These are phyloP conservation scores for Athelia sp. DNA, from an alignment of 1,284 basidiomycete genomes.

Conservation along the genomic window DNA sequence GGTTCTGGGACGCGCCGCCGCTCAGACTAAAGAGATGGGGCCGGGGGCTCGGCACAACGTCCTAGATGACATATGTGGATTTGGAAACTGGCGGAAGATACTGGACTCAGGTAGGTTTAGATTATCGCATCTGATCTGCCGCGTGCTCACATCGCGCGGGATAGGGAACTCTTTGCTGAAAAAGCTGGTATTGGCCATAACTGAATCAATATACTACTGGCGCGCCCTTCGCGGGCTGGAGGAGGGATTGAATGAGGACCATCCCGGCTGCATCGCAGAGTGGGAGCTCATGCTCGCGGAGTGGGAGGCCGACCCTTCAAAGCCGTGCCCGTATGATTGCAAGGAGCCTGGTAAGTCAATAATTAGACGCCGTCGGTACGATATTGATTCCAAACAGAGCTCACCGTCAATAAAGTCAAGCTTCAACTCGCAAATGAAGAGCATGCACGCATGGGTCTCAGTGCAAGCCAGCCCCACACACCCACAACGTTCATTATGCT, in stretches of 20 bases:
- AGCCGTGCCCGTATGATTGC: conserved; percentile 5
- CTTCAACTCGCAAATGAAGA: conserved; percentile 4
- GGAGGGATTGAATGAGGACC: background rate
- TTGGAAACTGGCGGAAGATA: conserved; percentile 21
- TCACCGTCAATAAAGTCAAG: background rate
- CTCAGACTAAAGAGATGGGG: conserved; percentile 18
- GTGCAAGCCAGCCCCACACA: conserved; percentile 1
- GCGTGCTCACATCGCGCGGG: conserved; percentile 2
- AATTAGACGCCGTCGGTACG: background rate
- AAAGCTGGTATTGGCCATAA: conserved; percentile 1
- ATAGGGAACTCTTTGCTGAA: background rate
- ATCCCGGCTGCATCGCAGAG: conserved; percentile 1
- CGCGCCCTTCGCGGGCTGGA: background rate
- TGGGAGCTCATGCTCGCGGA: conserved; percentile 4
- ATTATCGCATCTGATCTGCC: background rate
- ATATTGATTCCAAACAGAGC: background rate
- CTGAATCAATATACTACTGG: no score
- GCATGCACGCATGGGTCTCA: background rate
- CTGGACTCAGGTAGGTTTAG: conserved; percentile 11
- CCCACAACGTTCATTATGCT: conserved; percentile 6
- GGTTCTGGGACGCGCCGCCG: conserved; percentile 11
- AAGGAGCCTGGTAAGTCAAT: background rate
- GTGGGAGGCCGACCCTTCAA: conserved; percentile 2
- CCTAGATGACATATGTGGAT: conserved; percentile 16
- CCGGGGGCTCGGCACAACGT: conserved; percentile 15